Evolutionary conservation across 148 eudicot species (phyloP), one percentile per base, ranked within the genome.

Genomic region (Vaccinium vitisidaea): DNA sequence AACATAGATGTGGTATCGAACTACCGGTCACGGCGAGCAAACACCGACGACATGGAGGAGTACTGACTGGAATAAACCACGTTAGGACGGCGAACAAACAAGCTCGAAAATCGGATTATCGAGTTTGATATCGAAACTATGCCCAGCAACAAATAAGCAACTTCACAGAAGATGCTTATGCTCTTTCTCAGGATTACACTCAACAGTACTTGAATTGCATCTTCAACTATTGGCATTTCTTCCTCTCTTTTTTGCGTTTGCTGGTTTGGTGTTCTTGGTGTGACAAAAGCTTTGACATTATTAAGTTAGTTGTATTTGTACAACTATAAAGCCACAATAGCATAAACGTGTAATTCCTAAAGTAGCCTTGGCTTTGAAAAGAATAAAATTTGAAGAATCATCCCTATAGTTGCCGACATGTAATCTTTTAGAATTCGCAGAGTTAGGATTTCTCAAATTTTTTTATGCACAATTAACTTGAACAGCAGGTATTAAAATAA

Each of bases 171-270:
- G 1, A 81, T 65, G 75, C 75, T 46, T 43, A 63, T n/a, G 75
- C 83, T 63, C 55, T 81, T 81, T 65, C 83, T 81, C 49, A 81
- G 75, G 39, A 63, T 6, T 6, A 81, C 83, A 81, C 39, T 48
- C 13, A 25, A 23, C 75, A 81, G 10, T n/a, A 65, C 8, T 8
- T 9, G 71, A 23, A 23, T 7, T 65, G 43, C 75, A 23, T 81
- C 39, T 27, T 65, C 58, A 81, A 81, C 0, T 81, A 53, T 81
- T 14, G 75, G 13, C 83, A 81, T 81, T n/a, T 65, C 74, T 65
- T 48, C 48, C 39, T n/a, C 46, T 63, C 6, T 27, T 61, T 25
- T 13, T n/a, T 12, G 81, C 32, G 21, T 21, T 21, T 75, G 79
- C 13, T 50, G 19, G n/a, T 79, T 54, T 54, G 63, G 63, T 78